phyloP scores from a whole-genome alignment of 768 basidiomycete species.

The Termitomyces sp. region DNA sequence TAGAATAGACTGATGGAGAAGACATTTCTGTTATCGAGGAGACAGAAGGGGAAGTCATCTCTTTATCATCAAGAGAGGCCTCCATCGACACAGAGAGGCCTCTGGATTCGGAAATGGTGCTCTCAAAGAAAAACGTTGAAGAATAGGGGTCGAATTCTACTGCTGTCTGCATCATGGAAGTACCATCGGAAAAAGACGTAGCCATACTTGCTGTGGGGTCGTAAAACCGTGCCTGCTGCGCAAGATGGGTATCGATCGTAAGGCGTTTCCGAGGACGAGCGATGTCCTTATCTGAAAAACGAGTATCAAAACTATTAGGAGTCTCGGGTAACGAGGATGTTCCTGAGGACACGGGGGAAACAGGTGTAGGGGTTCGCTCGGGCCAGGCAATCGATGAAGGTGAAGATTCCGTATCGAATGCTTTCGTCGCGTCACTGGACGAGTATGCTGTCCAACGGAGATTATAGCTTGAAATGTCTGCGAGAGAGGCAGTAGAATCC shows the following conservation, averaged over 20 bases:
- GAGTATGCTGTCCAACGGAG: constrained; percentile 35
- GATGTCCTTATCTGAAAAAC: constrained; percentile 31
- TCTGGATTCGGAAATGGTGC: constrained; percentile 34
- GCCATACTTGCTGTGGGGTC: constrained; percentile 37
- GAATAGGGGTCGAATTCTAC: constrained; percentile 60
- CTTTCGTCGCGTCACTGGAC: constrained; percentile 49
- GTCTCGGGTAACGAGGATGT: constrained; percentile 51
- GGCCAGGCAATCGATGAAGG: constrained; percentile 39
- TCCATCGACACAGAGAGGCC: constrained; percentile 18
- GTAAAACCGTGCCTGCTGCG: constrained; percentile 36
- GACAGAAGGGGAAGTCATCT: constrained; percentile 45
- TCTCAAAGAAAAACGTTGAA: constrained; percentile 49
- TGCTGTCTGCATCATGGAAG: constrained; percentile 72
- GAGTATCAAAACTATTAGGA: constrained; percentile 44
- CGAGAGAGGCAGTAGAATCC: constrained; percentile 17
- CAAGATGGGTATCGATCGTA: constrained; percentile 54
- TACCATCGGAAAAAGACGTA: constrained; percentile 41
- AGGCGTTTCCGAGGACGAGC: constrained; percentile 36
- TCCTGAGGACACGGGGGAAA: constrained; percentile 31
- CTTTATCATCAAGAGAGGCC: constrained; percentile 41
- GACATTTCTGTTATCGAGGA: constrained; percentile 40
- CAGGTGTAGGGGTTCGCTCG: constrained; percentile 39
- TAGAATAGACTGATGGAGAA: constrained; percentile 40
- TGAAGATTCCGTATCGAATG: constrained; percentile 44
- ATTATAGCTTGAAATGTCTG: constrained; percentile 35